Evolutionary conservation across 1,284 basidiomycete genomes (phyloP).

Genomic region (Leccinum pachyderme): DNA sequence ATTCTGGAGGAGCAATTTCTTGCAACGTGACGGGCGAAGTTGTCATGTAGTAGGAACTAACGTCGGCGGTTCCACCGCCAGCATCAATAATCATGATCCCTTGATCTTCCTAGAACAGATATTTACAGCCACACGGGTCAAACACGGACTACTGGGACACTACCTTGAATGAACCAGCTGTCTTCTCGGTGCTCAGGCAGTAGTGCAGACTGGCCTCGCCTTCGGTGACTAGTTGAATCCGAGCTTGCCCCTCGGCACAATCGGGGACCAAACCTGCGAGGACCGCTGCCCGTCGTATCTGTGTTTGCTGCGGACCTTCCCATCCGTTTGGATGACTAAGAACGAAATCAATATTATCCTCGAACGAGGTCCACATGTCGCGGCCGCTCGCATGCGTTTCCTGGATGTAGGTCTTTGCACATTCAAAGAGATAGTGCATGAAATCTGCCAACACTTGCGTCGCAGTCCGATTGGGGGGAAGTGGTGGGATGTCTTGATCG

Average conservation of each 20-base stretch:
- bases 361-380: slow-evolving; percentile 37
- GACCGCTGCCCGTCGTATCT: slow-evolving; percentile 38
- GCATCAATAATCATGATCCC: slow-evolving; percentile 50
- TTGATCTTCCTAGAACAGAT: slow-evolving; percentile 24
- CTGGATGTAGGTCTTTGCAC: slow-evolving; percentile 38
- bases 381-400: slow-evolving; percentile 38
- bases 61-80: slow-evolving; percentile 48
- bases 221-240: slow-evolving; percentile 48
- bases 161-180: slow-evolving; percentile 40
- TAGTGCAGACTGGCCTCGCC: slow-evolving; percentile 52
- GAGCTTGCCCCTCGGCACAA: slow-evolving; percentile 35
- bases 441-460: slow-evolving; percentile 49
- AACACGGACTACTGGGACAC: neutral
- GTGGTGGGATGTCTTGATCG: slow-evolving; percentile 36
- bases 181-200: slow-evolving; percentile 41
- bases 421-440: slow-evolving; percentile 39
- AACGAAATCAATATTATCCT: slow-evolving; percentile 33
- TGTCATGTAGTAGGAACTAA: slow-evolving; percentile 35
- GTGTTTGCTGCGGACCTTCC: slow-evolving; percentile 40
- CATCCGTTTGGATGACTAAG: slow-evolving; percentile 45
- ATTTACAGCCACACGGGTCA: slow-evolving; percentile 2
- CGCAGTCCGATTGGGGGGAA: slow-evolving; percentile 42
- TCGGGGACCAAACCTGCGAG: slow-evolving; percentile 37
- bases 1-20: slow-evolving; percentile 35
- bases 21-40: slow-evolving; percentile 22